phyloP scores from a whole-genome alignment of 75 land plant genomes.

The Adiantum capillusveneris region DNA sequence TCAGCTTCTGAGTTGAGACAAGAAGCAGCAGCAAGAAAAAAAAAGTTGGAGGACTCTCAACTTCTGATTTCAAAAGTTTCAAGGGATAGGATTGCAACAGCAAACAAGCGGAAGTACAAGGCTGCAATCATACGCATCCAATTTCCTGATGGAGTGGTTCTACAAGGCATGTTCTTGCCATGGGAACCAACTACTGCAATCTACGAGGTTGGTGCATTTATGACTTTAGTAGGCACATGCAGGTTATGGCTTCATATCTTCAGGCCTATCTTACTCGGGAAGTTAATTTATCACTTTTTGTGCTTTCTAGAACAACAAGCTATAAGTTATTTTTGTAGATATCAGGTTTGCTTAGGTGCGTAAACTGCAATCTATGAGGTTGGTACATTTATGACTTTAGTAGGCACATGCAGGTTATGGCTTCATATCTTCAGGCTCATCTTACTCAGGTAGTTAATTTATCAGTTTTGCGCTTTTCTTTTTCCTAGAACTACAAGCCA shows the following conservation, averaged over 20 bases:
- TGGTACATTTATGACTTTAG: constrained; percentile 5
- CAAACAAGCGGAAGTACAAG: constrained; percentile 43
- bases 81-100: constrained; percentile 61
- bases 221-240: background rate
- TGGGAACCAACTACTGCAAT: constrained; percentile 54
- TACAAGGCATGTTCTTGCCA: constrained; percentile 71
- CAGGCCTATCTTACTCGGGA: background rate
- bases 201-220: constrained; percentile 48
- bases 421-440: constrained; percentile 1
- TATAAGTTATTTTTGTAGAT: too few relatives aligned
- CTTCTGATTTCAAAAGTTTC: constrained; percentile 70
- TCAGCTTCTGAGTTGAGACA: constrained; percentile 58
- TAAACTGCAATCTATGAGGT: constrained; percentile 67
- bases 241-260: constrained; percentile 1
- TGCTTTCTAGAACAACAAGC: too few relatives aligned
- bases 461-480: too few relatives aligned
- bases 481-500: too few relatives aligned
- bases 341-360: too few relatives aligned
- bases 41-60: constrained; percentile 78
- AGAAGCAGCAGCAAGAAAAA: constrained; percentile 61
- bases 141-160: constrained; percentile 88
- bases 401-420: too few relatives aligned
- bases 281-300: too few relatives aligned
- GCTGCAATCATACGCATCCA: constrained; percentile 58
- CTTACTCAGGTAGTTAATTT: too few relatives aligned